Base-by-base conservation (phyloP, 768 basidiomycete species). In the Leucocoprinus leucothites region DNA sequence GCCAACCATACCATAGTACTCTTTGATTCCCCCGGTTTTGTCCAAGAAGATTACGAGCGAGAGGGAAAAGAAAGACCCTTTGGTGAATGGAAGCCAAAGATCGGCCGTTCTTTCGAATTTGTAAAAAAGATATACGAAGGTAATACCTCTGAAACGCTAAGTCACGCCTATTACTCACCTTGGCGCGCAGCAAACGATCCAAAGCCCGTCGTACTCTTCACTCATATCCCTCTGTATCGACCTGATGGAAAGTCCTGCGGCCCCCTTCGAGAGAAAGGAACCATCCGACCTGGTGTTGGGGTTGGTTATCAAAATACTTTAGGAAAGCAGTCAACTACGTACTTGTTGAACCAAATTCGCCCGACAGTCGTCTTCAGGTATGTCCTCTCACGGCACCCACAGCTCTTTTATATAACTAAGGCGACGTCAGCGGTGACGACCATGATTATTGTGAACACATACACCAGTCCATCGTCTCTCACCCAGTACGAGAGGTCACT, bases 391-490 rank as follows among this genome's bases (percentile, higher is more conserved):
- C n/a, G n/a, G 46, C 19, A 11, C 9, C 54, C 1, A 48, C 31
- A 22, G 26, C 48, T 28, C 24, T 61, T 60, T 50, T 60, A 45
- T 55, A 8, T 13, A 34, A 13, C 38, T 46, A 26, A 53, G 35
- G 56, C 41, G 38, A 53, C 44, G 26, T 50, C 57, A 93, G 91
- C 61, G 96, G 92, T 4, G 94, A 98, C 68, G 94, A 98, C 64
- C 94, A 97, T 66, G 96, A 98, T 63, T 93, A 95, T 60, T 98
- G 96, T 69, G 91, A 91, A 72, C 83, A 85, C 64, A 74, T 50
- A 11, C 74, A 65, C 83, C 86, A 56, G 25, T 22, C 26, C 41
- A 67, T 60, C 70, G 59, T 65, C 68, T 51, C 58, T 58, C 52
- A 48, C 45, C 52, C 51, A 57, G 57, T n/a, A 57, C 80, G 77